phyloP scores from a whole-genome alignment of 768 basidiomycete genomes.

The Rubroboletus satanas region DNA sequence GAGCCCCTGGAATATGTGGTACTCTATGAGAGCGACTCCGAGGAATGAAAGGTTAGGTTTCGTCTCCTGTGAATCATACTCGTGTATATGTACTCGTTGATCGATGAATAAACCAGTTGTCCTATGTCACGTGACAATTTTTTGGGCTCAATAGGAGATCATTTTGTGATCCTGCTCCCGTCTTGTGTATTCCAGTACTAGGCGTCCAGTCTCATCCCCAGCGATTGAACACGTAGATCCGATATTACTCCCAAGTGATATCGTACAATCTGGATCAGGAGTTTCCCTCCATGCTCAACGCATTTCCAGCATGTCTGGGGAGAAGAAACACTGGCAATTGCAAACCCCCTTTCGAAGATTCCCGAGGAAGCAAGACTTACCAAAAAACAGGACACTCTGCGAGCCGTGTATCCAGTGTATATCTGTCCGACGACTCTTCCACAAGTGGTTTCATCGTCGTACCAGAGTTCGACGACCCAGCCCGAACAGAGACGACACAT shows the following conservation, averaged over 20 bases:
- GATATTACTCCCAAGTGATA: not conserved
- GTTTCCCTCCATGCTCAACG: constrained; percentile 8
- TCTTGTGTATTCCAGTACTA: not conserved
- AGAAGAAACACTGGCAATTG: constrained; percentile 28
- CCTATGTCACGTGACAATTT: constrained; percentile 9
- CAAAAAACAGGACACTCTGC: constrained; percentile 1
- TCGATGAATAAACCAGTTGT: not conserved
- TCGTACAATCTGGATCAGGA: not conserved
- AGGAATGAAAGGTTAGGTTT: constrained; percentile 33
- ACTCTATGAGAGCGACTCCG: constrained; percentile 63
- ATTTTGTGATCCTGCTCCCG: not conserved
- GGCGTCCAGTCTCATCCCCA: not conserved
- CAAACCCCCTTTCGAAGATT: constrained; percentile 20
- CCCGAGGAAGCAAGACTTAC: constrained; percentile 7
- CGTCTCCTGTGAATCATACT: not conserved
- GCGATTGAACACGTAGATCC: not conserved
- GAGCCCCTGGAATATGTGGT: constrained; percentile 61
- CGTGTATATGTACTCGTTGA: constrained; percentile 4
- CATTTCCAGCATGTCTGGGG: constrained; percentile 18
- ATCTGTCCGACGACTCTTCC: constrained; percentile 18
- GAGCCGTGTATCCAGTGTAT: constrained; percentile 18
- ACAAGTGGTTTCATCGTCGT: constrained; percentile 15
- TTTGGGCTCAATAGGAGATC: constrained; percentile 10
- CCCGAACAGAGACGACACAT: not conserved
- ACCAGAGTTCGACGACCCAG: constrained; percentile 25